phyloP scores from a whole-genome alignment of 2,329 filamentous ascomycete species.

The Penicillium sp. region DNA sequence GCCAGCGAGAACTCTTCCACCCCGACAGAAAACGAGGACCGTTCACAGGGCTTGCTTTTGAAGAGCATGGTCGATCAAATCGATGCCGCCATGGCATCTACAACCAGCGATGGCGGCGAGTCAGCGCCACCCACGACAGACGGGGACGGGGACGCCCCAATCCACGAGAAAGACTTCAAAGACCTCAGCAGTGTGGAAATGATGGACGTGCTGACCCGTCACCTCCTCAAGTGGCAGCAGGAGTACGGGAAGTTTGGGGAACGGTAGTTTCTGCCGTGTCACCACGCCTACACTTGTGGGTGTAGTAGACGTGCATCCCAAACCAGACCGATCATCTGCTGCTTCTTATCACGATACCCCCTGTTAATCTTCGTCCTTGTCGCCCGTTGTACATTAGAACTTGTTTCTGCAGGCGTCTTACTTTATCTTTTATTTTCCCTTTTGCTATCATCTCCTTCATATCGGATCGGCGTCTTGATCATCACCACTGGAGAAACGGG shows the following conservation, averaged over 20 bases:
- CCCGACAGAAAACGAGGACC: slow-evolving; percentile 43
- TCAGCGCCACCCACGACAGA: slow-evolving; percentile 30
- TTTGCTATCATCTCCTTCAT: slow-evolving; percentile 13
- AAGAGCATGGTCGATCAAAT: slow-evolving; percentile 43
- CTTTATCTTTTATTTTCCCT: not conserved
- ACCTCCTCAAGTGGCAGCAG: slow-evolving; percentile 84
- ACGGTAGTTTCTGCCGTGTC: slow-evolving; percentile 38
- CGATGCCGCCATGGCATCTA: slow-evolving; percentile 33
- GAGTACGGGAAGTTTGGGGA: slow-evolving; percentile 64
- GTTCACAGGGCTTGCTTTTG: slow-evolving; percentile 37
- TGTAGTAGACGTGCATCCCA: slow-evolving; percentile 15
- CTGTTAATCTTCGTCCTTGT: slow-evolving; percentile 11
- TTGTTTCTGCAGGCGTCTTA: slow-evolving; percentile 12
- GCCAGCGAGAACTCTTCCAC: slow-evolving; percentile 50
- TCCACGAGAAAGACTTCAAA: slow-evolving; percentile 65
- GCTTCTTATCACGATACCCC: slow-evolving; percentile 30
- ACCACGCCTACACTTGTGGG: slow-evolving; percentile 10
- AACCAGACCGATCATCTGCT: slow-evolving; percentile 13
- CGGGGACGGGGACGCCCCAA: slow-evolving; percentile 31
- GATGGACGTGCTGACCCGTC: slow-evolving; percentile 83
- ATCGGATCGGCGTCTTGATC: slow-evolving; percentile 22
- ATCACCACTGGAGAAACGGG: slow-evolving; percentile 16
- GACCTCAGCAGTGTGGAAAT: slow-evolving; percentile 80
- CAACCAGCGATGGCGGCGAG: slow-evolving; percentile 31
- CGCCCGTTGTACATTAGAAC: slow-evolving; percentile 26